Percentiles rank a stretch among this genome's conserved stretches.
Conservation (phyloP, 192 early-diverging fungal species). For the Bifiguratus adelaidae region DNA sequence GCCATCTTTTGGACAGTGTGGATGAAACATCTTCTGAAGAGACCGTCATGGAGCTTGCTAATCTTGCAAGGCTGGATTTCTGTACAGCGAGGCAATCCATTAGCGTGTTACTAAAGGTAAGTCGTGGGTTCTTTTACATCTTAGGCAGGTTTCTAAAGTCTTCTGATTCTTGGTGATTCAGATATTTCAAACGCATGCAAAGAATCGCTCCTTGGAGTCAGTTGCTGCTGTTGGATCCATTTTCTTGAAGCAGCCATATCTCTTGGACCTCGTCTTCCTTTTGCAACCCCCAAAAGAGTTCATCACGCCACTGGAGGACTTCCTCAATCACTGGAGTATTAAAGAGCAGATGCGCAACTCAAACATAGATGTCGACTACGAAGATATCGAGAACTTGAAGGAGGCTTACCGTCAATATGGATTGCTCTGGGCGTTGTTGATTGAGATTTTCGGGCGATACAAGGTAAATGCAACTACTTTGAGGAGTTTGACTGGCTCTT, state of each 20-base stretch:
- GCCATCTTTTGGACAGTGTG: too few relatives aligned
- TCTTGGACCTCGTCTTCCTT: conserved; percentile 18
- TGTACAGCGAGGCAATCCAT: conserved; percentile 5
- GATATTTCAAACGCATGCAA: too few relatives aligned
- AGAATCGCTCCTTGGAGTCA: too few relatives aligned
- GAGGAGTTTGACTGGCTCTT: neutral
- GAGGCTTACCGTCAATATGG: conserved; percentile 13
- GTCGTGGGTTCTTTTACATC: neutral
- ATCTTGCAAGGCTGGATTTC: too few relatives aligned
- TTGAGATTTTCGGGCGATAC: conserved; percentile 6
- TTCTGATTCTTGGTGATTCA: too few relatives aligned
- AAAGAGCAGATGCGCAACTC: too few relatives aligned
- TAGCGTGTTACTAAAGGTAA: conserved; percentile 16
- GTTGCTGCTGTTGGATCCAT: too few relatives aligned
- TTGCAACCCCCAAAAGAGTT: conserved; percentile 12
- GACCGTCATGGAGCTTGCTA: too few relatives aligned
- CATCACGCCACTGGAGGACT: conserved; percentile 10
- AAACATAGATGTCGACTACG: conserved; percentile 1
- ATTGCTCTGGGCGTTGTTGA: conserved; percentile 14
- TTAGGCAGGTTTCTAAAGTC: neutral
- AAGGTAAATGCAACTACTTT: conserved; percentile 7
- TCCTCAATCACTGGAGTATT: conserved; percentile 19
- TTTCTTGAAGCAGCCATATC: conserved; percentile 11
- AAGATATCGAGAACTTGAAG: conserved; percentile 13
- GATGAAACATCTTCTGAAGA: too few relatives aligned